These are phyloP conservation scores for Melaleuca alternifolia DNA, from an alignment of 345 rosid genomes.

Conservation along the genomic window DNA sequence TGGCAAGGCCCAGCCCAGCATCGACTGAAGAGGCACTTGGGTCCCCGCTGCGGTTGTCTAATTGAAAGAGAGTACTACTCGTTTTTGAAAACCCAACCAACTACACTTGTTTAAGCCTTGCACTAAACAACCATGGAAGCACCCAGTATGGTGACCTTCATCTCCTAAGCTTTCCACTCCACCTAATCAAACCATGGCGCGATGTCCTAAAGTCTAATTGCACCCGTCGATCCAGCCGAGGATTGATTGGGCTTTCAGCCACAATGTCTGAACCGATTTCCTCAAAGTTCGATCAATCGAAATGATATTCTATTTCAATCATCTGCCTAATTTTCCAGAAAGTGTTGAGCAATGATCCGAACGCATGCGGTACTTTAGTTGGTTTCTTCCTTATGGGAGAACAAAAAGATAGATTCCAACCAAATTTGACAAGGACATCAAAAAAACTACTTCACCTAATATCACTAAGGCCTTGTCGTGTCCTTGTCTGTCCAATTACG, in stretches of 20 bases:
- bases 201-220: background rate
- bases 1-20: background rate
- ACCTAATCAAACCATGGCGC: background rate
- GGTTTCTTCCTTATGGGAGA: rapidly evolving
- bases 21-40: background rate
- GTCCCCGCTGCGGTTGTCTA: background rate
- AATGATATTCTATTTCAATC: too few relatives aligned
- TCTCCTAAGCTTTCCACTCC: background rate
- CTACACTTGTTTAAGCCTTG: background rate
- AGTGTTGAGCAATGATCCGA: background rate
- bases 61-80: background rate
- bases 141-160: background rate
- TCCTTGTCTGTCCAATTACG: background rate
- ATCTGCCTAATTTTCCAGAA: too few relatives aligned
- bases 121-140: background rate
- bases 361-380: background rate
- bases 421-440: background rate
- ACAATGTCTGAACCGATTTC: background rate
- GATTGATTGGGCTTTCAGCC: background rate
- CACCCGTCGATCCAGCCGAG: background rate
- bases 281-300: background rate
- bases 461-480: background rate
- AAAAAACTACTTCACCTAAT: background rate
- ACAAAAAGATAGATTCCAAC: background rate
- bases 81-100: background rate